Evolutionary conservation across 805 yeast species (phyloP).

Genomic region (Pichia thaimueangensis): DNA sequence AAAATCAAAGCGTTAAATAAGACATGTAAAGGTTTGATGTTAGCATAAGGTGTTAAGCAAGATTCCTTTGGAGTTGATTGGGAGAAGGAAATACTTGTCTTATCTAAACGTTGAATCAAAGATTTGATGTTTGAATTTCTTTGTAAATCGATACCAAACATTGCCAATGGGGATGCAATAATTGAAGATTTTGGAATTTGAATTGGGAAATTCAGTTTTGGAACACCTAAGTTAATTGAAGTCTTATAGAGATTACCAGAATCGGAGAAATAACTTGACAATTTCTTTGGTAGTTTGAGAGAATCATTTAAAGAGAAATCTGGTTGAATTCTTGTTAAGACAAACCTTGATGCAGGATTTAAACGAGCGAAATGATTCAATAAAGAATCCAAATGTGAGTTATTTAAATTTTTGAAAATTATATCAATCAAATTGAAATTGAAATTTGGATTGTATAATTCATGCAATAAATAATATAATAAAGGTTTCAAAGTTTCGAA

Average conservation of each 20-base stretch:
- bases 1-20: conserved; percentile 43
- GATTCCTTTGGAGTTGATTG: conserved; percentile 6
- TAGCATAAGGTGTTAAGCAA: conserved; percentile 18
- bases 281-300: conserved; percentile 6
- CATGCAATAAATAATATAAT: conserved; percentile 39
- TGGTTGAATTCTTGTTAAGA: conserved; percentile 20
- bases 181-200: conserved; percentile 28
- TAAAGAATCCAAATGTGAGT: conserved; percentile 28
- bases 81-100: background rate
- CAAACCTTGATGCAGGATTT: conserved; percentile 16
- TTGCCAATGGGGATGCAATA: conserved; percentile 19
- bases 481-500: conserved; percentile 46
- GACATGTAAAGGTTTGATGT: conserved; percentile 31
- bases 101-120: conserved; percentile 14
- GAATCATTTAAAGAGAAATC: conserved; percentile 10
- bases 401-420: conserved; percentile 15
- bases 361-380: conserved; percentile 12
- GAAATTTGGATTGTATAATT: conserved; percentile 25
- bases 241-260: conserved; percentile 20
- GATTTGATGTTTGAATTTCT: conserved; percentile 22
- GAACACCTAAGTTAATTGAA: conserved; percentile 17
- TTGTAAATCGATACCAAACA: conserved; percentile 30
- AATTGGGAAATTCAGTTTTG: conserved; percentile 22
- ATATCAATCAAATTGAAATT: conserved; percentile 6
- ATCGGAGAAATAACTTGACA: conserved; percentile 14